A percentile compares a stretch with the other conserved stretches of the same genome.
These are phyloP conservation scores for Paraurostyla sp. DNA, from an alignment of 73 alveolate genomes.

Conservation along the genomic window DNA sequence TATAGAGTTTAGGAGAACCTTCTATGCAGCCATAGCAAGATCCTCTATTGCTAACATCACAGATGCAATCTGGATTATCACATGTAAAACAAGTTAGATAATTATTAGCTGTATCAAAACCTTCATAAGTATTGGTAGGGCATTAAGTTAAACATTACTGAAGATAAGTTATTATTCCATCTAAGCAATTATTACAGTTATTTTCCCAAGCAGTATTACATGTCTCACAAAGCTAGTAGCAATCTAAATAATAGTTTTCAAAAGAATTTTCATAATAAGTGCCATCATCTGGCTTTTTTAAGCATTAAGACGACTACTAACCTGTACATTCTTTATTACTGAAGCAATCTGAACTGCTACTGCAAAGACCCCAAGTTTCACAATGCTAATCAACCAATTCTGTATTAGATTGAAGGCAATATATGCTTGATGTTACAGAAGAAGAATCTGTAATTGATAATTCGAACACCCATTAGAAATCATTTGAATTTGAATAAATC, in stretches of 20 bases:
- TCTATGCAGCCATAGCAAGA: background rate
- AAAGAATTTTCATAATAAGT: background rate
- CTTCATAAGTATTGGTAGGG: background rate
- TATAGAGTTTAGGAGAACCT: background rate
- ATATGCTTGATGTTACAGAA: background rate
- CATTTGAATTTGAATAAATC: background rate
- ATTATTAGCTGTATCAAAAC: background rate
- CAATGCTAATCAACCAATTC: constrained; percentile 10
- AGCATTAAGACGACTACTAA: background rate
- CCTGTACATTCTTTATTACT: background rate
- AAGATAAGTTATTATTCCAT: background rate
- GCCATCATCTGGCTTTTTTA: background rate
- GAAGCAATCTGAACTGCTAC: background rate
- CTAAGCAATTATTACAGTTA: background rate
- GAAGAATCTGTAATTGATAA: background rate
- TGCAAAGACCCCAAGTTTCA: background rate
- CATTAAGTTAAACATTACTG: background rate
- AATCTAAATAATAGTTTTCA: constrained; percentile 3
- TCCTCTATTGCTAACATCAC: background rate
- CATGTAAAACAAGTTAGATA: background rate
- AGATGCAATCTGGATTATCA: background rate
- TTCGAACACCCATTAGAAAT: background rate
- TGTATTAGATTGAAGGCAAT: background rate
- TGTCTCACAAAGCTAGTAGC: background rate
- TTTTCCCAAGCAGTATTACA: background rate